These are phyloP conservation scores for Fistulinella prunicolor DNA, from an alignment of 768 basidiomycete species.

Conservation along the genomic window DNA sequence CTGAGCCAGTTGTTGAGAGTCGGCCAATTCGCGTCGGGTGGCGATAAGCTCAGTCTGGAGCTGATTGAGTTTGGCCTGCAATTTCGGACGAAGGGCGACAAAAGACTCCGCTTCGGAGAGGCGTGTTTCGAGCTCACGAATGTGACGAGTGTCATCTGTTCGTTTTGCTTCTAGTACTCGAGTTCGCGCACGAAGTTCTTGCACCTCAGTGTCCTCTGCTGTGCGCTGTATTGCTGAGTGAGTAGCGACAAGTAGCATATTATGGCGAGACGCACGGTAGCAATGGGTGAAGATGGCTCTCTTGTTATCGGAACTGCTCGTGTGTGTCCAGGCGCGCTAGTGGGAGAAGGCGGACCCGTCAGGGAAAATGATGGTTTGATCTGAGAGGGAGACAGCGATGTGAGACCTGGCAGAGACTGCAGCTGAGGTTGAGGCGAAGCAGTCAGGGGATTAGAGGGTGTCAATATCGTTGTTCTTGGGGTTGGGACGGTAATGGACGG, in stretches of 20 bases:
- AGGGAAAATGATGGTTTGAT: slow-evolving; percentile 17
- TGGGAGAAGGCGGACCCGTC: slow-evolving; percentile 5
- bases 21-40: slow-evolving; percentile 72
- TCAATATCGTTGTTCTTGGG: slow-evolving; percentile 38
- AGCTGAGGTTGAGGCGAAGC: slow-evolving; percentile 29
- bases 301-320: slow-evolving; percentile 19
- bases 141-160: slow-evolving; percentile 78
- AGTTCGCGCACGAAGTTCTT: slow-evolving; percentile 81
- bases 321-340: slow-evolving; percentile 9
- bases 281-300: slow-evolving; percentile 27
- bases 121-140: slow-evolving; percentile 83
- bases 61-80: slow-evolving; percentile 82
- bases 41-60: slow-evolving; percentile 78
- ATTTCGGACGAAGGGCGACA: slow-evolving; percentile 80
- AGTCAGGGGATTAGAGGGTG: slow-evolving; percentile 35
- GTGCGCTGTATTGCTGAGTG: slow-evolving; percentile 20
- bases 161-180: slow-evolving; percentile 85
- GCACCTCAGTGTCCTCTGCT: slow-evolving; percentile 58
- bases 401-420: slow-evolving; percentile 14
- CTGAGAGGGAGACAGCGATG: slow-evolving; percentile 13
- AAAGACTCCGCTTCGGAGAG: slow-evolving; percentile 83
- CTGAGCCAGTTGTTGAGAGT: slow-evolving; percentile 70
- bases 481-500: too few relatives aligned
- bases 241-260: slow-evolving; percentile 3
- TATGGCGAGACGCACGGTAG: slow-evolving; percentile 16